Conservation (phyloP, 2,329 filamentous ascomycete species). For the Penicillium sp. region DNA sequence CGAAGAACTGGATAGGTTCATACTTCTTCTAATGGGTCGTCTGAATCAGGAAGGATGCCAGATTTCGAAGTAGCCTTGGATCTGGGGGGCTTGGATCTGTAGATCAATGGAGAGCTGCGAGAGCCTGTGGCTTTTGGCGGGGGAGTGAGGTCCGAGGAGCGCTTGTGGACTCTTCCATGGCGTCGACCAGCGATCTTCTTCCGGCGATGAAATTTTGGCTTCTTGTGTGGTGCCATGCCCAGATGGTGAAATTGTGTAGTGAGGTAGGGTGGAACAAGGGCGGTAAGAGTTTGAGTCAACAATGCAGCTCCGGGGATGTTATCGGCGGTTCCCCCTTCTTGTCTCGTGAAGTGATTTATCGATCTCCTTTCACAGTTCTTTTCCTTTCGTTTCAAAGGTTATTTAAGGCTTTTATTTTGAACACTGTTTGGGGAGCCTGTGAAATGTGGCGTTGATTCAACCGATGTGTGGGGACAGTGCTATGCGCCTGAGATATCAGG, state of each 20-base stretch:
- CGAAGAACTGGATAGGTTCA: not conserved
- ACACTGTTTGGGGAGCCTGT: not conserved
- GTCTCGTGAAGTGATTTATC: not conserved
- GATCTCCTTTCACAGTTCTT: not conserved
- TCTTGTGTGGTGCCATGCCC: not conserved
- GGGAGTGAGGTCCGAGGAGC: not conserved
- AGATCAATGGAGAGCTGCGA: not conserved
- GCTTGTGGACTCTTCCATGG: not conserved
- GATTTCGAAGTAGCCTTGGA: not conserved
- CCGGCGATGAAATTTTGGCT: not conserved
- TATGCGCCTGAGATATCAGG: not conserved
- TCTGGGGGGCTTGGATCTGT: not conserved
- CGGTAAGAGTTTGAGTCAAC: not conserved
- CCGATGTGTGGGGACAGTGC: not conserved
- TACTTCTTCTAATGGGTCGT: constrained; percentile 31
- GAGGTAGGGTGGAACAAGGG: not conserved
- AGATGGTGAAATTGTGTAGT: not conserved
- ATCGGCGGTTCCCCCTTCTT: not conserved
- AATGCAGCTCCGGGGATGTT: not conserved
- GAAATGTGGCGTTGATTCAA: not conserved
- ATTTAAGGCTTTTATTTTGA: not conserved
- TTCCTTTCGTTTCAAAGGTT: not conserved
- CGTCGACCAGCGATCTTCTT: not conserved
- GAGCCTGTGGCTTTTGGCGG: not conserved
- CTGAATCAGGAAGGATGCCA: constrained; percentile 19